These are phyloP conservation scores for Prunus armeniaca DNA, from an alignment of 306 rosid genomes.

Conservation along the genomic window DNA sequence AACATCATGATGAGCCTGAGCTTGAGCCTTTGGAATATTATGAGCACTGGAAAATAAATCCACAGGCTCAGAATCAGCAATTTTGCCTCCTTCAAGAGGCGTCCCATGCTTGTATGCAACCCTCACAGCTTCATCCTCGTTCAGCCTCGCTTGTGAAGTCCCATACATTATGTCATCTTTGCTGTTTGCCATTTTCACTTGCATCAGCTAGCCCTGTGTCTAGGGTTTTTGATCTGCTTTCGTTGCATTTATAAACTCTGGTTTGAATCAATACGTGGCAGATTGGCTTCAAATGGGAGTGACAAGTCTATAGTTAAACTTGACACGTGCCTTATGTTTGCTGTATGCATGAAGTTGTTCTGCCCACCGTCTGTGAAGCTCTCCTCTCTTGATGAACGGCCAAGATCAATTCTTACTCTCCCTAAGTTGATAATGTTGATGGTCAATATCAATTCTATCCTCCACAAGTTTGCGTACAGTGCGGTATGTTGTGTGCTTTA, in stretches of 20 bases:
- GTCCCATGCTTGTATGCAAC: slow-evolving; percentile 51
- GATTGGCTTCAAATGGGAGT: neutral
- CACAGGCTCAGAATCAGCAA: slow-evolving; percentile 52
- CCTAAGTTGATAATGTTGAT: too few species aligned
- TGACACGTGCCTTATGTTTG: neutral
- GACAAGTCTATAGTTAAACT: neutral
- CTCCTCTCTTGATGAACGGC: too few species aligned
- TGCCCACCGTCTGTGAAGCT: too few species aligned
- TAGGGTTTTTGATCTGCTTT: too few species aligned
- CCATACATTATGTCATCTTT: slow-evolving; percentile 50
- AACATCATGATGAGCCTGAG: too few species aligned
- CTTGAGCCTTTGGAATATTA: neutral
- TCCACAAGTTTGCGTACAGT: too few species aligned
- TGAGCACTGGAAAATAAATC: slow-evolving; percentile 45
- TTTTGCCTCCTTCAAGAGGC: slow-evolving; percentile 70
- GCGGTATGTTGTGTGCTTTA: too few species aligned
- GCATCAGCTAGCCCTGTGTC: too few species aligned
- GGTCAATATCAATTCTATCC: too few species aligned
- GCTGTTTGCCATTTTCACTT: slow-evolving; percentile 44
- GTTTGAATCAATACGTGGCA: neutral
- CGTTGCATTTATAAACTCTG: too few species aligned
- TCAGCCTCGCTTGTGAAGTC: slow-evolving; percentile 51
- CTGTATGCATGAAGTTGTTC: neutral
- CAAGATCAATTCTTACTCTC: too few species aligned
- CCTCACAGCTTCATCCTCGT: slow-evolving; percentile 55